These are phyloP conservation scores for Sedum album DNA, from an alignment of 164 flowering plant genomes.

Conservation along the genomic window DNA sequence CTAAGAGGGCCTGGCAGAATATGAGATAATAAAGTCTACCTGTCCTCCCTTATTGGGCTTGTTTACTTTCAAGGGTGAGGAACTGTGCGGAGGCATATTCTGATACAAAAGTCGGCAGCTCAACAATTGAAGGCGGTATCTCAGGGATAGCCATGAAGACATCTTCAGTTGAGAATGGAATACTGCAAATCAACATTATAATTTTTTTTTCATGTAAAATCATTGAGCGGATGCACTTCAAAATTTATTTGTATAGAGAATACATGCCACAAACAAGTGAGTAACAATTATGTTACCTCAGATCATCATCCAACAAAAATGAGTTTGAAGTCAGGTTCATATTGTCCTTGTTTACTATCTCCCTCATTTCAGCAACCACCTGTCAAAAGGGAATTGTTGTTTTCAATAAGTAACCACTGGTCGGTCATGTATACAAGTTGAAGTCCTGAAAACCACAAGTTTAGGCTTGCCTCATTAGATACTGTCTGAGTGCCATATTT, in stretches of 20 bases:
- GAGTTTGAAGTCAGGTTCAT: constrained; percentile 82
- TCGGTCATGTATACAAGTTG: neutral
- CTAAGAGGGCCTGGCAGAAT: neutral
- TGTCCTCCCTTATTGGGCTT: neutral
- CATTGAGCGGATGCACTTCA: no score
- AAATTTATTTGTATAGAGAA: no score
- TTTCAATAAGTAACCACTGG: neutral
- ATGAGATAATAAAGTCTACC: neutral
- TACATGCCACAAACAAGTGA: no score
- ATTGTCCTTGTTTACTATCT: constrained; percentile 65
- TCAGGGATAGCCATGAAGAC: constrained; percentile 82
- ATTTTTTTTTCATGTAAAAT: no score
- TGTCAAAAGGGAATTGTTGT: constrained; percentile 20
- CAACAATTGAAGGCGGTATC: constrained; percentile 56
- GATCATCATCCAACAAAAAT: constrained; percentile 92
- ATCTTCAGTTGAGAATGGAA: constrained; percentile 93
- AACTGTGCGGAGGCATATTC: constrained; percentile 59
- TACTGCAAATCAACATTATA: constrained; percentile 26
- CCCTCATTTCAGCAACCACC: constrained; percentile 94
- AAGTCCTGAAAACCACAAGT: neutral
- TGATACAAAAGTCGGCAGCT: constrained; percentile 42
- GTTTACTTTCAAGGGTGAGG: constrained; percentile 20
- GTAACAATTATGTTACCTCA: constrained; percentile 39
- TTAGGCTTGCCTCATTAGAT: constrained; percentile 71
- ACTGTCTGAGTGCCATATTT: constrained; percentile 96